Base-by-base conservation (phyloP, 2,329 filamentous ascomycete genomes). In the Aspergillus sp. region DNA sequence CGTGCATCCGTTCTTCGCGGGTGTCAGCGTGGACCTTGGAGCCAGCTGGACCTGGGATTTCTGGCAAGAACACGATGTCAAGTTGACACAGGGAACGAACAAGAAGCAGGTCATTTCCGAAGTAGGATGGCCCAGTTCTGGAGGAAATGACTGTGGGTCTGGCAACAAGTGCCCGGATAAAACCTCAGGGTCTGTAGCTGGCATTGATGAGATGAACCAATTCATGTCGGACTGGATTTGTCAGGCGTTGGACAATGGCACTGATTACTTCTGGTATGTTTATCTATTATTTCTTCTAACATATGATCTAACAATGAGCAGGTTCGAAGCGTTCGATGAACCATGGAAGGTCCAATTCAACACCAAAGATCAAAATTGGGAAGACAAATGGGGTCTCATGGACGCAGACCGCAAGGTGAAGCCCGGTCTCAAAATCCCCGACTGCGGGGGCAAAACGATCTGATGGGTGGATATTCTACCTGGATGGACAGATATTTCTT, bases 301-400 rank as follows among this genome's bases (percentile, higher is more conserved):
- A 6, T 9, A 9, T 31, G 11, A 13, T 10, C 51, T 62, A 50
- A 61, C 47, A 35, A 30, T 19, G 27, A 19, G 9, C 47, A 81
- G 80, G 81, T 96, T 97, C 64, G 88, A 90, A 62, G 89, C 90
- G 7, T 97, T 96, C 63, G 91, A 97, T 62, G 91, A 97, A 74
- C 90, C 90, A 2, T 97, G 91, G 91, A 96, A 97, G 72, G 73
- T 85, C 43, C 60, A 67, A 12, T 95, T 83, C 70, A 85, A 96
- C 64, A 73, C 72, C 5, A 67, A 68, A 45, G 56, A 75, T 33
- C 75, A 91, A 70, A 76, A 86, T 41, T 96, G 90, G 90, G 91
- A 97, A 71, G 88, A 95, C 63, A 86, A 95, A 64, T 96, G 91
- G 91, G 91, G 93, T 7, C 70, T 97, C 10, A 83, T 97, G 81